Evolutionary conservation across 2,329 filamentous ascomycete species (phyloP), one percentile per base, ranked within the genome.

Genomic region (Polychaeton citri): DNA sequence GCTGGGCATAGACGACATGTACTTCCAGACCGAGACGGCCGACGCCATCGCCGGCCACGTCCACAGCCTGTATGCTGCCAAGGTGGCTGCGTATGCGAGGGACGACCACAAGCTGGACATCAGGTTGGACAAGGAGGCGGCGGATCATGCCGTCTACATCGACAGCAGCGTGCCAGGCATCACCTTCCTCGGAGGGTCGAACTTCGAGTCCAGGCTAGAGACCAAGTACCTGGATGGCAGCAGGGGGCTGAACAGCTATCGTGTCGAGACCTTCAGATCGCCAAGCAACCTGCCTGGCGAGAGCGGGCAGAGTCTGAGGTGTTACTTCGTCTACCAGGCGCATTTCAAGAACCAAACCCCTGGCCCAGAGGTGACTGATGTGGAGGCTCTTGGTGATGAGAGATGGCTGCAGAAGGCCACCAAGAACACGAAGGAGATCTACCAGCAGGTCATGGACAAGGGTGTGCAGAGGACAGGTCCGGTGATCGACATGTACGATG

Each of bases 241-340:
- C 24, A 79, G 66, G 36, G 62, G 74, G 18, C 70, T 69, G 51
- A 79, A 80, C 57, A 76, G 76, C 49, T 98, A 92, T 68, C 83
- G 90, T 35, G 85, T 98, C 21, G 90, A 98, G 70, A 95, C 88
- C 16, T 98, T 98, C 75, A 79, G 90, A 43, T 95, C 90, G 2
- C 79, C 82, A 3, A 87, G 81, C 43, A 76, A 79, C 20, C 69
- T 96, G 30, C 83, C 83, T 6, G 71, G 76, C 31, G 72, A 74
- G 41, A 78, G 80, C 38, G 80, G 86, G 53, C 78, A 88, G 39
- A 84, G 88, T 37, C 69, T 98, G 38, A 81, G 90, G 43, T 98
- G 90, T 68, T 98, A 98, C 68, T 98, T 98, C 57, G 86, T 98
- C 48, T 98, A 98, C 68, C 84, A 94, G 62, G 94, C 88, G 61